phyloP scores from a whole-genome alignment of 352 stramenopile species.

The Globisporangium paddicum region DNA sequence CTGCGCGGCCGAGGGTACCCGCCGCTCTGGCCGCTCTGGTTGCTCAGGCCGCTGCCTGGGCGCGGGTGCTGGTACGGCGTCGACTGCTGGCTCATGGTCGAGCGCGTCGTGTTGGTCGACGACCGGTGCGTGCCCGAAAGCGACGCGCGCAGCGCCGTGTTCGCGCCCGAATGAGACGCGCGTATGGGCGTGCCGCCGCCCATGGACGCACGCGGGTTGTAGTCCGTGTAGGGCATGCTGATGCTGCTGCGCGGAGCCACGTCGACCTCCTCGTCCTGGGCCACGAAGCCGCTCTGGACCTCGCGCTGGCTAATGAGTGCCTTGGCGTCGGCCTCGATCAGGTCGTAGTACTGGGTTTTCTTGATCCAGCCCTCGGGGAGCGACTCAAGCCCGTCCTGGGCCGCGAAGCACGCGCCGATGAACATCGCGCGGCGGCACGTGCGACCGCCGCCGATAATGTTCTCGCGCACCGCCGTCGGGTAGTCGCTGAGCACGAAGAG shows the following conservation, averaged over 20 bases:
- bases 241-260: conserved; percentile 27
- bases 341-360: conserved; percentile 81
- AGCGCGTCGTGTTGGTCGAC: not conserved
- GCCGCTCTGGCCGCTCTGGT: conserved; percentile 4
- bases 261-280: conserved; percentile 43
- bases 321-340: conserved; percentile 72
- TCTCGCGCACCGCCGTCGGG: conserved; percentile 69
- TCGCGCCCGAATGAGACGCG: conserved; percentile 13
- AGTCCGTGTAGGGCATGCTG: conserved; percentile 52
- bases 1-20: conserved; percentile 23
- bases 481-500: conserved; percentile 81
- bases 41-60: not conserved
- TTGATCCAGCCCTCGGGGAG: conserved; percentile 71
- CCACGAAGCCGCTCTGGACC: conserved; percentile 29
- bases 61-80: conserved; percentile 11
- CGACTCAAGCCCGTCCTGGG: conserved; percentile 58
- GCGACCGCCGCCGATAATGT: conserved; percentile 76
- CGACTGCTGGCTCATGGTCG: conserved; percentile 2
- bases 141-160: not conserved
- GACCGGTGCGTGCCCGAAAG: conserved; percentile 7
- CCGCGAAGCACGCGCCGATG: conserved; percentile 75
- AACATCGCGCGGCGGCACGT: conserved; percentile 80
- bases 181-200: conserved; percentile 26
- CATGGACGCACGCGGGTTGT: conserved; percentile 41
- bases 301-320: conserved; percentile 62